Evolutionary conservation across 345 rosid species (phyloP).

Genomic region (Linum trigynum): DNA sequence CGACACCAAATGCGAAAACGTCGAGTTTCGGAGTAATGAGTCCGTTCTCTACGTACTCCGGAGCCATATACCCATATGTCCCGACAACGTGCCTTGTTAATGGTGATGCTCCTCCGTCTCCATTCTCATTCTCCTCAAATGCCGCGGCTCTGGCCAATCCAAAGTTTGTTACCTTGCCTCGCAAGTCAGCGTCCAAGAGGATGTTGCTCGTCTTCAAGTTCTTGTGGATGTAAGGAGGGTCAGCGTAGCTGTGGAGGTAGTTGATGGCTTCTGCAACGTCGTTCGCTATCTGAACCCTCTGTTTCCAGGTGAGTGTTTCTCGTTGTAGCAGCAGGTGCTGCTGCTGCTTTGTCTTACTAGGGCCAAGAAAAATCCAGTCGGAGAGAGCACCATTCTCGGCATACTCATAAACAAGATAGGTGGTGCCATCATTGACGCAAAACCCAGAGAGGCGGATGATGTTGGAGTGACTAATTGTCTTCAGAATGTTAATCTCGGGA

Average conservation of each 20-base stretch:
- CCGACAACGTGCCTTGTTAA: slow-evolving; percentile 77
- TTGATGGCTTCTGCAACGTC: slow-evolving; percentile 71
- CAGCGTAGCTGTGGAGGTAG: slow-evolving; percentile 64
- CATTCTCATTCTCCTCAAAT: slow-evolving; percentile 5
- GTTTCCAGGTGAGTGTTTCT: slow-evolving; percentile 57
- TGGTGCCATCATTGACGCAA: slow-evolving; percentile 60
- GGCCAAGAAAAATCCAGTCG: slow-evolving; percentile 35
- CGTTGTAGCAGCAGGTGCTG: slow-evolving; percentile 17
- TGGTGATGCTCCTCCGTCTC: slow-evolving; percentile 42
- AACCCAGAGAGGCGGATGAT: slow-evolving; percentile 80
- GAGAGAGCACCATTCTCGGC: slow-evolving; percentile 59
- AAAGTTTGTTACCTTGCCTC: slow-evolving; percentile 74
- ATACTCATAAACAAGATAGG: slow-evolving; percentile 74
- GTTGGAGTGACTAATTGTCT: slow-evolving; percentile 68
- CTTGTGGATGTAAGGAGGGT: slow-evolving; percentile 77
- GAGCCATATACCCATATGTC: slow-evolving; percentile 81
- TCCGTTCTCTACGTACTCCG: slow-evolving; percentile 83
- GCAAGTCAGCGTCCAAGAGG: slow-evolving; percentile 56
- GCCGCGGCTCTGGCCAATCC: slow-evolving; percentile 56
- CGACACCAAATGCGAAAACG: slow-evolving; percentile 77
- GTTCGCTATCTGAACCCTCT: slow-evolving; percentile 64
- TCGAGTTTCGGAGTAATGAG: slow-evolving; percentile 75
- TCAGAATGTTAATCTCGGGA: slow-evolving; percentile 62
- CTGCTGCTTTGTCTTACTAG: too few relatives aligned
- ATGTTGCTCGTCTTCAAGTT: slow-evolving; percentile 73